These are phyloP conservation scores for Arthrobotrys sinensis DNA, from an alignment of 2,329 filamentous ascomycete genomes.

Conservation along the genomic window DNA sequence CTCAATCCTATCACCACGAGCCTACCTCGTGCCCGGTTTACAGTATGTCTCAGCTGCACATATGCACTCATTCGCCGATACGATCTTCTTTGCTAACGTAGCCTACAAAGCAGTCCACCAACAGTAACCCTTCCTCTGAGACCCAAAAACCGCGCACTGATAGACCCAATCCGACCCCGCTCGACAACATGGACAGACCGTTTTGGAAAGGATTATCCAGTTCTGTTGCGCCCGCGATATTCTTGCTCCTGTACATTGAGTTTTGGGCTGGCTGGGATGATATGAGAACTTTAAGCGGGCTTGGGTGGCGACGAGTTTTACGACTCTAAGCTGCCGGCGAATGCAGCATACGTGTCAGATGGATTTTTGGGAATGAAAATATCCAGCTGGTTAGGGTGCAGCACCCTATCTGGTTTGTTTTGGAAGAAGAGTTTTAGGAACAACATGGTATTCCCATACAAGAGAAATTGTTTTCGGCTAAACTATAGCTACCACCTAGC, in stretches of 20 bases:
- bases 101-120: neutral
- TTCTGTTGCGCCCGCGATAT: neutral
- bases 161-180: neutral
- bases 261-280: constrained; percentile 2
- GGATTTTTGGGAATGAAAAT: neutral
- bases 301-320: constrained; percentile 1
- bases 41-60: constrained; percentile 1
- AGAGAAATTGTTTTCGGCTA: no score
- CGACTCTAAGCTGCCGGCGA: neutral
- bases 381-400: neutral
- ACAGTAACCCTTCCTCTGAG: neutral
- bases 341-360: constrained; percentile 14
- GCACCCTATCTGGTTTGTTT: neutral
- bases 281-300: neutral
- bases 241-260: neutral
- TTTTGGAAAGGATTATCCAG: neutral
- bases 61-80: neutral
- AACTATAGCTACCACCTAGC: no score
- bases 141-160: neutral
- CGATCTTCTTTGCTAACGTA: neutral
- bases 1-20: neutral
- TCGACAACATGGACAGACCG: neutral
- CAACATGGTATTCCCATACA: no score
- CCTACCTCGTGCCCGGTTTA: neutral
- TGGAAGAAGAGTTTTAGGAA: no score